phyloP scores from a whole-genome alignment of 495 filamentous ascomycete species.

The Sordaria brevicollis region DNA sequence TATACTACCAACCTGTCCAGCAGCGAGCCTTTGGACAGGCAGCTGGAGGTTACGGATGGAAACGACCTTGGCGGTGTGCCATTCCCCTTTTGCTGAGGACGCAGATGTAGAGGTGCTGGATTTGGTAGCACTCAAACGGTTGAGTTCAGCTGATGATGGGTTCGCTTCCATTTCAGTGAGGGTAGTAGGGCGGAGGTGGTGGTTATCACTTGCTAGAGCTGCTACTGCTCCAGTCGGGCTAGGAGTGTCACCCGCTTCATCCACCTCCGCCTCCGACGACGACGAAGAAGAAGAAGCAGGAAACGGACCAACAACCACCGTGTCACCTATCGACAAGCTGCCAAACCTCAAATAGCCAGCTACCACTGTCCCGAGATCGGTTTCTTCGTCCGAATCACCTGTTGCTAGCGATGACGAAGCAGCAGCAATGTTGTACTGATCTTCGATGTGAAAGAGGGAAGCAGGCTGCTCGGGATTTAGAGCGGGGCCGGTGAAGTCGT shows the following conservation, averaged over 20 bases:
- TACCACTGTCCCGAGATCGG: constrained; percentile 49
- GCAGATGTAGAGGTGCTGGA: constrained; percentile 31
- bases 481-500: constrained; percentile 31
- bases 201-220: constrained; percentile 15
- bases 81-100: constrained; percentile 47
- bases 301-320: constrained; percentile 72
- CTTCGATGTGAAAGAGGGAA: constrained; percentile 78
- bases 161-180: constrained; percentile 26
- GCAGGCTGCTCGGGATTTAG: constrained; percentile 40
- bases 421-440: constrained; percentile 51
- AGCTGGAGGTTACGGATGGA: constrained; percentile 83
- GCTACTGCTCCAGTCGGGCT: constrained; percentile 5
- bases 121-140: constrained; percentile 19
- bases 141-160: constrained; percentile 32
- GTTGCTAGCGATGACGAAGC: constrained; percentile 34
- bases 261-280: too few species aligned
- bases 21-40: constrained; percentile 63
- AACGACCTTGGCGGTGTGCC: constrained; percentile 66
- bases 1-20: constrained; percentile 84
- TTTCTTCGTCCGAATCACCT: constrained; percentile 21
- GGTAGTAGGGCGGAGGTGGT: constrained; percentile 11
- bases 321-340: constrained; percentile 65
- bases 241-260: constrained; percentile 23
- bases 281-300: constrained; percentile 22
- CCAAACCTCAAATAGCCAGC: constrained; percentile 78